Conservation (phyloP, 768 basidiomycete genomes). For the Zangia roseola region DNA sequence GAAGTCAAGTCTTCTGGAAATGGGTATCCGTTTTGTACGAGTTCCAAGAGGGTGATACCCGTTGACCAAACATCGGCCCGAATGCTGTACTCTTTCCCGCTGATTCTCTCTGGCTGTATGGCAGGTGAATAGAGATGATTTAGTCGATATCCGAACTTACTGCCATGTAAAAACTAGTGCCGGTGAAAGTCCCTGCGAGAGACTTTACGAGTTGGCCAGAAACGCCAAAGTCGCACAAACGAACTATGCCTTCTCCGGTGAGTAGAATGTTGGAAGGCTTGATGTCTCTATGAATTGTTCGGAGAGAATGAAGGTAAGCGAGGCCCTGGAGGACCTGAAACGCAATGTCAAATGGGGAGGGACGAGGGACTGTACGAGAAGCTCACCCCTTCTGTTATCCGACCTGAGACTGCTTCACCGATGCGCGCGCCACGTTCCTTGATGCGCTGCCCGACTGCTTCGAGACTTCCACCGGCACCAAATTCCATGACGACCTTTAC, state of each 20-base stretch:
- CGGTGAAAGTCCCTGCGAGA: constrained; percentile 93
- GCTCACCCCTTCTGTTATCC: constrained; percentile 89
- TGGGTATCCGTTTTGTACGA: constrained; percentile 92
- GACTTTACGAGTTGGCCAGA: constrained; percentile 93
- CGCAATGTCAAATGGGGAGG: constrained; percentile 6
- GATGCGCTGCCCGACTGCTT: constrained; percentile 83
- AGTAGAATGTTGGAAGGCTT: constrained; percentile 93
- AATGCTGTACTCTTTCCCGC: constrained; percentile 89
- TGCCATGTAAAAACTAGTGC: constrained; percentile 98
- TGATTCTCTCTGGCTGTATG: constrained; percentile 86
- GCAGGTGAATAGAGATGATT: constrained; percentile 2
- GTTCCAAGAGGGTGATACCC: constrained; percentile 90
- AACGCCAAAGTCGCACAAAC: constrained; percentile 95
- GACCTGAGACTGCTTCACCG: constrained; percentile 85
- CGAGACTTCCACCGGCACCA: constrained; percentile 85
- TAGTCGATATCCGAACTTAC: constrained; percentile 50
- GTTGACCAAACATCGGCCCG: constrained; percentile 98
- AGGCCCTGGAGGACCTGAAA: constrained; percentile 85
- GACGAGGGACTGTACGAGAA: not conserved
- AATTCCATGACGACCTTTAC: constrained; percentile 95
- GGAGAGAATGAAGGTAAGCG: constrained; percentile 84
- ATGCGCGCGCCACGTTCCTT: constrained; percentile 75
- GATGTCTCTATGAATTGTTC: constrained; percentile 95
- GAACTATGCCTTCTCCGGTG: constrained; percentile 85
- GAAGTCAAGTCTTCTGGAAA: constrained; percentile 89